Base-by-base conservation (phyloP, 169 alveolate species). In the Eimeria sp. region DNA sequence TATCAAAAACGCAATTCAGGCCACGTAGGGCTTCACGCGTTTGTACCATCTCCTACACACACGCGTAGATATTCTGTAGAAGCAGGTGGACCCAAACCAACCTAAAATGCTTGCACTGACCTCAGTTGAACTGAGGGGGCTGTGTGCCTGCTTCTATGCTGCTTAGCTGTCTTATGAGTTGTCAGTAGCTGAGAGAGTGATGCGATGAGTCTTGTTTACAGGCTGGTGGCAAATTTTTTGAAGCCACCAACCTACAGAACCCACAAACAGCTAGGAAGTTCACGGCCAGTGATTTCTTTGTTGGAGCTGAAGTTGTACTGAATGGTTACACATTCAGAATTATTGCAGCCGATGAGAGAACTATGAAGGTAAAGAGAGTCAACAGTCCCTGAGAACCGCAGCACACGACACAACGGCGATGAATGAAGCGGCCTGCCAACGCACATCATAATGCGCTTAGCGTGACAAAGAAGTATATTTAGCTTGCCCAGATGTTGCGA, bases 1-100 rank as follows among this genome's bases (percentile, higher is more conserved):
- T 97, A 97, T 83, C 96, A 97, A 34, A 95, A 97, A 75, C 98
- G 98, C 97, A 98, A 98, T 95, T 96, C 98, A 54, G 99, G 99
- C 63, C 95, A 94, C 65, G 96, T 94, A 94, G 14, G 89, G n/a
- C 7, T 7, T 25, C 65, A 18, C 83, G 57, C 63, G 63, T 16
- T 75, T 5, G 40, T 34, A 3, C 13, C 63, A 75, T 2, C 14
- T 5, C n/a, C 25, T 75, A 22, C 0, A 30, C 20, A 30, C 18
- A 30, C 25, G 78, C 7, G 75, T 7, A 65, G 49, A 18, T 5
- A n/a, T 1, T 70, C 49, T 70, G 78, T 30, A 30, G 49, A n/a
- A 6, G 49, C 10, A n/a, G 30, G 20, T 5, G 30, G 20, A 30
- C 9, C 25, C 0, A 5, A 70, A 10, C 25, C 78, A 49, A 11